Evolutionary conservation across 805 yeast species (phyloP).

Genomic region (Ogataea trehalophila): DNA sequence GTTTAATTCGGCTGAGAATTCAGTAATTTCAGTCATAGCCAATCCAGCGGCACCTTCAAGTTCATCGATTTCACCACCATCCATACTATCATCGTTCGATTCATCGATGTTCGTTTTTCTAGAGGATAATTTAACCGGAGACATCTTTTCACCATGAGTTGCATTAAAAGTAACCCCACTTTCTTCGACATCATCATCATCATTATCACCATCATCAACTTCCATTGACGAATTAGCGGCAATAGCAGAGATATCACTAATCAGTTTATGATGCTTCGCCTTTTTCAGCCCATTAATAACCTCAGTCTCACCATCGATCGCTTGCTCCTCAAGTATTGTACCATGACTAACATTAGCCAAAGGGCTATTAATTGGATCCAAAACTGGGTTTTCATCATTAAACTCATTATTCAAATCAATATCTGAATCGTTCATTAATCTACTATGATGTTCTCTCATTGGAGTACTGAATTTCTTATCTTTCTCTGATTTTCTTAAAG

Average conservation of each 20-base stretch:
- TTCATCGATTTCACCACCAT: constrained; percentile 16
- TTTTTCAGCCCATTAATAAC: constrained; percentile 18
- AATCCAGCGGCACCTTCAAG: constrained; percentile 20
- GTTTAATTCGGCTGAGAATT: constrained; percentile 5
- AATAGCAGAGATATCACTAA: constrained; percentile 19
- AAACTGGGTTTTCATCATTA: constrained; percentile 10
- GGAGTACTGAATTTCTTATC: constrained; percentile 13
- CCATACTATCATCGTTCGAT: constrained; percentile 17
- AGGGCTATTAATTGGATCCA: constrained; percentile 25
- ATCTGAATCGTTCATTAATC: constrained; percentile 19
- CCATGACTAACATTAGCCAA: constrained; percentile 29
- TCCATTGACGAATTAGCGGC: constrained; percentile 19
- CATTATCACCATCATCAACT: constrained; percentile 6
- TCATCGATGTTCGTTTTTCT: constrained; percentile 17
- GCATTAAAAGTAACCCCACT: constrained; percentile 5
- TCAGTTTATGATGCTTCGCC: constrained; percentile 1
- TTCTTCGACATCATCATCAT: constrained; percentile 4
- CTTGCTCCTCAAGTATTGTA: constrained; percentile 17
- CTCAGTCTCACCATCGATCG: constrained; percentile 25
- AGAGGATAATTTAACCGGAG: constrained; percentile 21
- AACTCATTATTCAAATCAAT: constrained; percentile 12
- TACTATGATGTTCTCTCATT: constrained; percentile 21
- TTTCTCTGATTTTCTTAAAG: constrained; percentile 6
- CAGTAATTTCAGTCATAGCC: constrained; percentile 9
- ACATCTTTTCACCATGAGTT: constrained; percentile 17